Conservation (phyloP, 352 stramenopile species). For the Globisporangium carolinianum region DNA sequence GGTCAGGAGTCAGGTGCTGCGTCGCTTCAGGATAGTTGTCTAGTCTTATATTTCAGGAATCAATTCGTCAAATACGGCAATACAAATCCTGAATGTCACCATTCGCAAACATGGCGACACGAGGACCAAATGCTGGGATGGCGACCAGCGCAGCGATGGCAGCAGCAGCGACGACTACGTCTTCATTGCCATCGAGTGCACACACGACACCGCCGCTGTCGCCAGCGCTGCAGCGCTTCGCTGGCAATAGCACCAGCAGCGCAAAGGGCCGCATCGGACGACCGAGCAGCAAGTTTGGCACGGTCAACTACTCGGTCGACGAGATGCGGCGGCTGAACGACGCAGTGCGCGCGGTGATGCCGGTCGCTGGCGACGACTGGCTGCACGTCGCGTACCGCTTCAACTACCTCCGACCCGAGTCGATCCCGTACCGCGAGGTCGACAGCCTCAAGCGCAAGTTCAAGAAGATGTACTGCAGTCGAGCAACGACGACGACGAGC, state of each 20-base stretch:
- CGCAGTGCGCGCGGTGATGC: conserved; percentile 49
- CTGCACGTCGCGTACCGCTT: conserved; percentile 60
- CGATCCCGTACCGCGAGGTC: conserved; percentile 53
- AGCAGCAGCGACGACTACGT: no score
- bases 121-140: no score
- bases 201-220: neutral
- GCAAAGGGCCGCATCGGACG: conserved; percentile 15
- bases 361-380: conserved; percentile 43
- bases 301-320: conserved; percentile 60
- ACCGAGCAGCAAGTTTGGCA: conserved; percentile 54
- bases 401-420: conserved; percentile 56
- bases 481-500: conserved; percentile 9
- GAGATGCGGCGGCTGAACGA: conserved; percentile 62
- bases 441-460: conserved; percentile 67
- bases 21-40: no score
- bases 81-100: neutral
- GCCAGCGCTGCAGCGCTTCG: conserved; percentile 4
- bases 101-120: no score
- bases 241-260: neutral
- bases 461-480: conserved; percentile 65
- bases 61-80: neutral
- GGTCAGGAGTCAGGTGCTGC: no score
- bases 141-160: no score
- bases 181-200: neutral
- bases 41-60: no score